phyloP scores from a whole-genome alignment of 176 grass and related monocot genomes.

The Triticum aestivum region DNA sequence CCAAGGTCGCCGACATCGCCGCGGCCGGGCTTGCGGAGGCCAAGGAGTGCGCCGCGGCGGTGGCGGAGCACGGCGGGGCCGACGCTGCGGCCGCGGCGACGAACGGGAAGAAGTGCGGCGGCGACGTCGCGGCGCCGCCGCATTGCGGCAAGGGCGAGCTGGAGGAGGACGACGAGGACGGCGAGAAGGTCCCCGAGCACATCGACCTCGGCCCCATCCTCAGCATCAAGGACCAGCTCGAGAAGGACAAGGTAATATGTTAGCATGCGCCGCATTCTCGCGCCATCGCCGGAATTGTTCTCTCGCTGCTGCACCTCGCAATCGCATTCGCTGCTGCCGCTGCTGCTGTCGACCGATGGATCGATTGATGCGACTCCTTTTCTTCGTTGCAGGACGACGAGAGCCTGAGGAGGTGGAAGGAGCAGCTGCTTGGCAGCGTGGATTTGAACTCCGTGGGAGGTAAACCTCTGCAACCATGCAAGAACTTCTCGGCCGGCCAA shows the following conservation, averaged over 20 bases:
- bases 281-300: conserved; percentile 13
- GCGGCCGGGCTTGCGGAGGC: conserved; percentile 27
- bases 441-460: conserved; percentile 97
- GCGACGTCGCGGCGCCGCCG: conserved; percentile 32
- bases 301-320: not conserved
- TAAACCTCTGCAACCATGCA: conserved; percentile 19
- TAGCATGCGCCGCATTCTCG: not conserved
- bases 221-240: conserved; percentile 98
- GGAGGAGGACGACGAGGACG: conserved; percentile 66
- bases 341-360: not conserved
- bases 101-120: conserved; percentile 54
- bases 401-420: conserved; percentile 96
- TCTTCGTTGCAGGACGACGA: conserved; percentile 69
- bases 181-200: conserved; percentile 47
- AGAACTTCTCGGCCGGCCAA: not conserved
- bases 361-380: not conserved
- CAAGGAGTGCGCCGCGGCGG: conserved; percentile 17
- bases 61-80: not conserved
- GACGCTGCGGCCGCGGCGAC: not conserved
- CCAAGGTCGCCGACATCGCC: conserved; percentile 44
- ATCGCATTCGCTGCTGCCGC: too few species aligned
- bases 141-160: conserved; percentile 37
- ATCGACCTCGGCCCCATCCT: conserved; percentile 81
- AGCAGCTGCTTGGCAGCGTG: conserved; percentile 86
- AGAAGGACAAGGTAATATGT: conserved; percentile 83